Conservation (phyloP, 306 rosid genomes). For the Carpinus viminea region DNA sequence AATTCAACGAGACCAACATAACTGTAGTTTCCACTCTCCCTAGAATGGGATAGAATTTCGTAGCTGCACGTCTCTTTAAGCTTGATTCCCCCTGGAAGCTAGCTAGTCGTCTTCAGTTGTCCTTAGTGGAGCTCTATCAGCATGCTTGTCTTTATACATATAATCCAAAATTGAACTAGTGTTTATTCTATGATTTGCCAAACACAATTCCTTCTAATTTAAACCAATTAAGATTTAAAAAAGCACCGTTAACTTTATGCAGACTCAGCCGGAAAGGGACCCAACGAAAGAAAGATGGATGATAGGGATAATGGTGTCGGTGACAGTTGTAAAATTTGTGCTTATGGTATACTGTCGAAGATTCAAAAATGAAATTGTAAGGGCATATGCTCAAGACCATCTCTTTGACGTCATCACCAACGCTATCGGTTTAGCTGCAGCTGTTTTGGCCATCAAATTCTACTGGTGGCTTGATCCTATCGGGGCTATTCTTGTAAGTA, state of each 20-base stretch:
- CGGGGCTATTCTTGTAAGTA: conserved; percentile 74
- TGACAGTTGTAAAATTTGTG: conserved; percentile 52
- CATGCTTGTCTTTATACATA: too few species aligned
- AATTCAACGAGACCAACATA: too few species aligned
- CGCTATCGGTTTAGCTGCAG: conserved; percentile 68
- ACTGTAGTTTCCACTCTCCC: too few species aligned
- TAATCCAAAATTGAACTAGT: too few species aligned
- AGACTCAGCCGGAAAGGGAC: conserved; percentile 72
- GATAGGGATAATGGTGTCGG: conserved; percentile 84
- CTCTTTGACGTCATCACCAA: conserved; percentile 89
- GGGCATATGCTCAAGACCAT: conserved; percentile 90
- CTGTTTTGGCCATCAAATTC: conserved; percentile 74
- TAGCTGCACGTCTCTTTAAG: too few species aligned
- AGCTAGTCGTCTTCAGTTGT: too few species aligned
- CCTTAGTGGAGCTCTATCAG: too few species aligned
- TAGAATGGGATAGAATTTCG: too few species aligned
- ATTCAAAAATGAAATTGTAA: conserved; percentile 79
- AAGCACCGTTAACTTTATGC: conserved; percentile 7
- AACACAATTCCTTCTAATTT: too few species aligned
- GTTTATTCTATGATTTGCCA: too few species aligned
- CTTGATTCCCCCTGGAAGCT: too few species aligned
- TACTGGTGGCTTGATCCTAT: conserved; percentile 93
- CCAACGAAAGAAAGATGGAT: conserved; percentile 76
- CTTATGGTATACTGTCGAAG: conserved; percentile 76
- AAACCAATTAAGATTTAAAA: too few species aligned